These are phyloP conservation scores for Nemania sp. DNA, from an alignment of 2,329 filamentous ascomycete genomes.

Conservation along the genomic window DNA sequence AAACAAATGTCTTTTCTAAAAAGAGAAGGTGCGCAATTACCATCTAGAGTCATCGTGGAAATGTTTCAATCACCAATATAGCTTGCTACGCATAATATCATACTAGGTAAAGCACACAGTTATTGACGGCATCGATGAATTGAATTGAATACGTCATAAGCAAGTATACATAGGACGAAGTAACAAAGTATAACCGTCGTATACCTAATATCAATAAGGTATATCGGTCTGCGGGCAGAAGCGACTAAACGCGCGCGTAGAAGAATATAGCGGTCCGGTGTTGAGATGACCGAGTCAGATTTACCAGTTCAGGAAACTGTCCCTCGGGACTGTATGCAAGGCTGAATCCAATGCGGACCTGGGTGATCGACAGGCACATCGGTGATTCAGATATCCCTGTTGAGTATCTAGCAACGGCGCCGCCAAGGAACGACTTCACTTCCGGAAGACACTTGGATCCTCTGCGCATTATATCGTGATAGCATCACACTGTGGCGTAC, in stretches of 20 bases:
- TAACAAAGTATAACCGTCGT: neutral
- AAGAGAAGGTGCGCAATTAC: slow-evolving; percentile 18
- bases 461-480: neutral
- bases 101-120: too few relatives aligned
- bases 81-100: too few relatives aligned
- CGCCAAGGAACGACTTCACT: slow-evolving; percentile 12
- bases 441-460: neutral
- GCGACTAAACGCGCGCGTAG: neutral
- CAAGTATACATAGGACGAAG: neutral
- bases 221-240: too few relatives aligned
- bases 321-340: slow-evolving; percentile 1
- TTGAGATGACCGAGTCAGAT: neutral
- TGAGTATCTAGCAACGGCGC: slow-evolving; percentile 1
- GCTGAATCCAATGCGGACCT: slow-evolving; percentile 12
- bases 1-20: slow-evolving; percentile 16
- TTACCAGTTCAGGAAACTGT: neutral
- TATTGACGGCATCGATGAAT: neutral
- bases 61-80: neutral
- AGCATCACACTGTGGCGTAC: neutral
- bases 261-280: neutral
- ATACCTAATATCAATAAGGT: neutral
- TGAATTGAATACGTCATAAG: neutral
- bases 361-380: slow-evolving; percentile 1
- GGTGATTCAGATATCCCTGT: neutral
- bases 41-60: neutral